A percentile compares a stretch with the other conserved stretches of the same genome.
Conservation (phyloP, 2,329 filamentous ascomycete genomes). For the Colletotrichum sp. region DNA sequence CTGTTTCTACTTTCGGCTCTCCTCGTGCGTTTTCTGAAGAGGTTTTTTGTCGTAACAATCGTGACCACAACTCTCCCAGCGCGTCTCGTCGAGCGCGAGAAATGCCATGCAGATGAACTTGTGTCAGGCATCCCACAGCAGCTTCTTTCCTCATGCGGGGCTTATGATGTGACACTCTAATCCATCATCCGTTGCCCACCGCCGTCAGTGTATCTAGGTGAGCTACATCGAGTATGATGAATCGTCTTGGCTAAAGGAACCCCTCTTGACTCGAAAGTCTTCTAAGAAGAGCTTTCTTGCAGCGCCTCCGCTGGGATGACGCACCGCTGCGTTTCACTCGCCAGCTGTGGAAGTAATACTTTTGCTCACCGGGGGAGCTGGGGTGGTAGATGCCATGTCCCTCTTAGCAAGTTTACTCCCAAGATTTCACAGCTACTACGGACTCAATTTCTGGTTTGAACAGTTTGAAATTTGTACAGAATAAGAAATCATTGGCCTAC, state of each 20-base stretch:
- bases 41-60: not conserved
- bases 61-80: not conserved
- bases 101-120: not conserved
- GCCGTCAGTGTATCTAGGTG: not conserved
- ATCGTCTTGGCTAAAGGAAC: not conserved
- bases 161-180: not conserved
- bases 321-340: not conserved
- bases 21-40: not conserved
- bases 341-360: not conserved
- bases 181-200: not conserved
- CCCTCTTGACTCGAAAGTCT: not conserved
- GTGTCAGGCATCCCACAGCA: not conserved
- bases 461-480: slow-evolving; percentile 39
- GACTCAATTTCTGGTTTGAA: not conserved
- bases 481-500: slow-evolving; percentile 25
- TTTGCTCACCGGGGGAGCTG: not conserved
- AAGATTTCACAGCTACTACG: not conserved
- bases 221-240: not conserved
- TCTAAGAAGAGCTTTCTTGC: not conserved
- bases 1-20: not conserved
- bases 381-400: not conserved
- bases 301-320: not conserved
- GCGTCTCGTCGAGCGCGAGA: not conserved
- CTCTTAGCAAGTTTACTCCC: not conserved
- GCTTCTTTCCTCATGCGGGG: too few species aligned